Conservation (phyloP, 306 rosid species). For the Cucurbita moschata region DNA sequence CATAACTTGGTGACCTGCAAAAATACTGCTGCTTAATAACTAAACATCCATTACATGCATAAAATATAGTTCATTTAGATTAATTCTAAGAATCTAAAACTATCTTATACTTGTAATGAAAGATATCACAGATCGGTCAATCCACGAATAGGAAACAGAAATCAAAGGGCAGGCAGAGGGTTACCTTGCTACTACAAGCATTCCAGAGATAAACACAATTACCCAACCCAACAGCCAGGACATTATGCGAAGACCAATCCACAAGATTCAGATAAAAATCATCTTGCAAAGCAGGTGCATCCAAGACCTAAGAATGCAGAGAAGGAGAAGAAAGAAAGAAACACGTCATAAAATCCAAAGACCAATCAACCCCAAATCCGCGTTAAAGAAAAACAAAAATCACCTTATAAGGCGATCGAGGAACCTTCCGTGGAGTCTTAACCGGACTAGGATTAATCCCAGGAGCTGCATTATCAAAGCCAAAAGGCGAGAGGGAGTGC, state of each 20-base stretch:
- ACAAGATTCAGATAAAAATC: constrained; percentile 93
- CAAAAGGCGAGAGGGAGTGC: constrained; percentile 74
- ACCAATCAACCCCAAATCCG: background rate
- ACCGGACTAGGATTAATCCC: constrained; percentile 55
- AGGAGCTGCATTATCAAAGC: constrained; percentile 49
- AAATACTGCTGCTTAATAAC: background rate
- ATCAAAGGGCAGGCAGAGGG: constrained; percentile 1
- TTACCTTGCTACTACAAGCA: constrained; percentile 95
- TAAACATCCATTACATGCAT: background rate
- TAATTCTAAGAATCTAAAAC: background rate
- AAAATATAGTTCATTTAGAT: background rate
- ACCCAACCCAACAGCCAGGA: constrained; percentile 87
- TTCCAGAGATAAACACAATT: constrained; percentile 97
- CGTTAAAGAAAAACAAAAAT: background rate
- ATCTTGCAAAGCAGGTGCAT: constrained; percentile 96
- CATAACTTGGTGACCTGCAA: constrained; percentile 90
- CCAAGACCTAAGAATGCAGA: constrained; percentile 48
- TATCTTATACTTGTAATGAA: background rate
- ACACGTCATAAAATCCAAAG: background rate
- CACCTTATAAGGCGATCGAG: constrained; percentile 93
- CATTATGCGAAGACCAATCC: constrained; percentile 95
- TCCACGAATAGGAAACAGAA: background rate
- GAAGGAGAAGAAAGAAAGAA: background rate
- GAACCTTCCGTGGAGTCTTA: constrained; percentile 78
- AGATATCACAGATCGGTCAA: background rate